phyloP scores from a whole-genome alignment of 371 early-diverging fungal genomes.

The Thermomucor indicae-seudaticae region DNA sequence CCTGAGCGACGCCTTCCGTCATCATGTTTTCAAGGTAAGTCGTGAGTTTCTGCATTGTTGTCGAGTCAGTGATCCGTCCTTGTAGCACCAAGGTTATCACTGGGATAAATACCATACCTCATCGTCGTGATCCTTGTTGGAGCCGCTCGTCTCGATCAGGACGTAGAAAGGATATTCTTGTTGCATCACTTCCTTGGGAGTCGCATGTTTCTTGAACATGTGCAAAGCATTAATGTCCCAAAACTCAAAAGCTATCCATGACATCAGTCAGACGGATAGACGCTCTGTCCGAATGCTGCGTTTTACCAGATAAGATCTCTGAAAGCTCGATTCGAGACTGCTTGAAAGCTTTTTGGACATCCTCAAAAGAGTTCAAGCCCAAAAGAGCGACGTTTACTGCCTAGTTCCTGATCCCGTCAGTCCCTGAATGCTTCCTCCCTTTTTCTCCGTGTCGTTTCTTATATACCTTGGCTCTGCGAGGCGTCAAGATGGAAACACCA shows the following conservation, averaged over 20 bases:
- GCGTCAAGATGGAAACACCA: constrained; percentile 75
- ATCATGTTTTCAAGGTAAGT: constrained; percentile 66
- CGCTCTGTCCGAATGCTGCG: background rate
- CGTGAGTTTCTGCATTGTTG: constrained; percentile 55
- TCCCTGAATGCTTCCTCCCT: background rate
- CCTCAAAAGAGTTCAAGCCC: constrained; percentile 69
- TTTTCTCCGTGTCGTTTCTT: background rate
- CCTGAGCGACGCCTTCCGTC: constrained; percentile 65
- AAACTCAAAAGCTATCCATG: constrained; percentile 86
- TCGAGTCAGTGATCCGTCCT: background rate
- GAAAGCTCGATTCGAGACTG: constrained; percentile 75
- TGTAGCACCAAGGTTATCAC: background rate
- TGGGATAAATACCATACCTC: constrained; percentile 33
- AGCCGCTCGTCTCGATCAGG: constrained; percentile 91
- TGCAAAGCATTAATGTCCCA: constrained; percentile 76
- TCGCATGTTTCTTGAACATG: constrained; percentile 68
- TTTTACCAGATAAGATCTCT: constrained; percentile 83
- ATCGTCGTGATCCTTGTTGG: constrained; percentile 89
- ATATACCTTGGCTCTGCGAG: constrained; percentile 26
- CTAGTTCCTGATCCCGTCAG: constrained; percentile 9
- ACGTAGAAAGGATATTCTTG: constrained; percentile 82
- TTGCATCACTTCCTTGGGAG: constrained; percentile 60
- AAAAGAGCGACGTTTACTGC: constrained; percentile 79
- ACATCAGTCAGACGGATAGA: background rate
- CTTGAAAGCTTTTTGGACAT: constrained; percentile 78